Conservation (phyloP, 2,329 filamentous ascomycete species). For the Clonostachys byssicola region DNA sequence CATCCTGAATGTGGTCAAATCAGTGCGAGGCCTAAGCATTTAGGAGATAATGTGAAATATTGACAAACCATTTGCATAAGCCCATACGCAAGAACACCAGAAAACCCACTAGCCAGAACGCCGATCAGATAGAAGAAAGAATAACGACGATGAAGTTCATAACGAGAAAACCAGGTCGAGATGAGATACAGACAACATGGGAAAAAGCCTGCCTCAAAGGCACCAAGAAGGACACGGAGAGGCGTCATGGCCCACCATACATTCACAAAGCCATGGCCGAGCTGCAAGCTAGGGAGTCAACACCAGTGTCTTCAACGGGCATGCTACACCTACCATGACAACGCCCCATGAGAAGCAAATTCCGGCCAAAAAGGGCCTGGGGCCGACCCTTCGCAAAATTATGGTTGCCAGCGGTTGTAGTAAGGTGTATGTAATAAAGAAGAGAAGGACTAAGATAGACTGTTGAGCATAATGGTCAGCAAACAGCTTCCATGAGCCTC, state of each 20-base stretch:
- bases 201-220: slow-evolving; percentile 9
- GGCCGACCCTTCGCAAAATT: slow-evolving; percentile 10
- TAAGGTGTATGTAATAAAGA: slow-evolving; percentile 13
- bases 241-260: slow-evolving; percentile 1
- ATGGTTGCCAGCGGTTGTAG: slow-evolving; percentile 13
- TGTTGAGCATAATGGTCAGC: not conserved
- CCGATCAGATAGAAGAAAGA: slow-evolving; percentile 17
- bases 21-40: too few species aligned
- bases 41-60: too few species aligned
- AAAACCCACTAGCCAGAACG: slow-evolving; percentile 14
- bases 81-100: slow-evolving; percentile 13
- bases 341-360: slow-evolving; percentile 12
- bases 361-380: slow-evolving; percentile 9
- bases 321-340: slow-evolving; percentile 6
- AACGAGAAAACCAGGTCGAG: slow-evolving; percentile 62
- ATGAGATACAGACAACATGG: slow-evolving; percentile 21
- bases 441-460: slow-evolving; percentile 8
- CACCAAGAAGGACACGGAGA: slow-evolving; percentile 10
- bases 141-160: slow-evolving; percentile 58
- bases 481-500: too few species aligned
- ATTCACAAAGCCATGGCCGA: not conserved
- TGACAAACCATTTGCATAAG: slow-evolving; percentile 27
- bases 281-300: too few species aligned
- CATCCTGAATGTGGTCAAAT: slow-evolving; percentile 33
- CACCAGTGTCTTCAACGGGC: too few species aligned